Percentiles rank a stretch among this genome's conserved stretches.
These are phyloP conservation scores for Candida smagusa DNA, from an alignment of 1,139 yeast species.

Conservation along the genomic window DNA sequence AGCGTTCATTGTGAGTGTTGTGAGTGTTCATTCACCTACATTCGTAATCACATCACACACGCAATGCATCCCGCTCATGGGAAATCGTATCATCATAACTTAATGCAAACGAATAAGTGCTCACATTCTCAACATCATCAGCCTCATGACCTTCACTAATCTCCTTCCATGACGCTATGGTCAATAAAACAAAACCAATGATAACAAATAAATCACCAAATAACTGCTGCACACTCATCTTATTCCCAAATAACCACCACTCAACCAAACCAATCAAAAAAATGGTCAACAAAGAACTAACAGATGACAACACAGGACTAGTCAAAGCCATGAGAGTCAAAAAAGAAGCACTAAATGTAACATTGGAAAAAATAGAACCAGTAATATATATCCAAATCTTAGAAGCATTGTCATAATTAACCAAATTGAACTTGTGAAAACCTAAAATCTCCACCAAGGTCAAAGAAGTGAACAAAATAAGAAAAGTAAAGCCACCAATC, in stretches of 20 bases:
- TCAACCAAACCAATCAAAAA: conserved; percentile 78
- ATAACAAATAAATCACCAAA: conserved; percentile 59
- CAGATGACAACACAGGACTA: conserved; percentile 81
- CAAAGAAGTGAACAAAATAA: conserved; percentile 49
- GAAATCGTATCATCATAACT: conserved; percentile 20
- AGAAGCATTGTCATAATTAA: conserved; percentile 37
- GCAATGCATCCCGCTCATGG: no score
- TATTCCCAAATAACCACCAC: conserved; percentile 64
- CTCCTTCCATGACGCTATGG: conserved; percentile 74
- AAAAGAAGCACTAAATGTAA: conserved; percentile 69
- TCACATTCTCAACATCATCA: conserved; percentile 48
- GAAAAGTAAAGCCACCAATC: conserved; percentile 60
- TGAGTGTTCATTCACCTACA: no score
- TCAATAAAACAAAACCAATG: conserved; percentile 64
- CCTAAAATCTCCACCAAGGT: conserved; percentile 51
- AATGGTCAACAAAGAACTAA: conserved; percentile 75
- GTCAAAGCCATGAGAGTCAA: conserved; percentile 80
- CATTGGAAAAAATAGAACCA: conserved; percentile 58
- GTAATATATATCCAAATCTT: conserved; percentile 43
- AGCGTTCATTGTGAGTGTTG: no score
- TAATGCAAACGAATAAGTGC: conserved; percentile 44
- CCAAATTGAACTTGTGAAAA: conserved; percentile 57
- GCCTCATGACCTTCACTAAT: conserved; percentile 64
- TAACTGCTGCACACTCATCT: conserved; percentile 46
- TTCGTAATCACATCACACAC: no score